A percentile compares a stretch with the other conserved stretches of the same genome.
Conservation (phyloP, 345 rosid genomes). For the Eucalyptus regnans region DNA sequence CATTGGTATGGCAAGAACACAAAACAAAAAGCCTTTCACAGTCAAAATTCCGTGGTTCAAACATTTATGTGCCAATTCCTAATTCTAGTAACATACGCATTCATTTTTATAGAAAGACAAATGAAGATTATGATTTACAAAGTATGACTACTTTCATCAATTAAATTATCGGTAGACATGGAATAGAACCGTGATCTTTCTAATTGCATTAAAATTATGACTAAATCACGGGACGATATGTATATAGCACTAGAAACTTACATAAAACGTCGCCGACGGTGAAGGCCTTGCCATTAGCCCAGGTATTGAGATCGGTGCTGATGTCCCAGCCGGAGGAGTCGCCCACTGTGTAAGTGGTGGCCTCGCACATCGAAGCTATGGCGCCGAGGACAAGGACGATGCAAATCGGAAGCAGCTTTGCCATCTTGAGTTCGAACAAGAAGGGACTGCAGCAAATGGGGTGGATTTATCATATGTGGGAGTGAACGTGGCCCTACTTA, state of each 20-base stretch:
- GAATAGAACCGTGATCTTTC: not conserved
- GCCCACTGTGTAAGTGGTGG: conserved; percentile 64
- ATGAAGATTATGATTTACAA: not conserved
- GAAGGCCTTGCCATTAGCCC: conserved; percentile 60
- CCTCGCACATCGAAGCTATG: conserved; percentile 16
- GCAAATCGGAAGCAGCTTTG: conserved; percentile 15
- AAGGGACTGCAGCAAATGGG: not conserved
- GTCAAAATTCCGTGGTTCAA: not conserved
- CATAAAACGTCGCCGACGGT: conserved; percentile 65
- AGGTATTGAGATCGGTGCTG: conserved; percentile 59
- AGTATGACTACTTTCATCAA: not conserved
- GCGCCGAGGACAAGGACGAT: conserved; percentile 3
- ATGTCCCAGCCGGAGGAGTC: conserved; percentile 92
- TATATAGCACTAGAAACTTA: conserved; percentile 3
- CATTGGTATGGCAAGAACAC: not conserved
- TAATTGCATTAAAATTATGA: not conserved
- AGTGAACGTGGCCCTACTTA: not conserved
- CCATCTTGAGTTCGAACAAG: conserved; percentile 2
- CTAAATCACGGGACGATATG: not conserved
- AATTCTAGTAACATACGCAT: not conserved
- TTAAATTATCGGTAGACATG: not conserved
- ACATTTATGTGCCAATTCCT: not conserved
- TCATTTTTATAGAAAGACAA: not conserved
- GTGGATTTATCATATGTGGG: not conserved
- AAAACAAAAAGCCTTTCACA: not conserved